Base-by-base conservation (phyloP, 2,329 filamentous ascomycete species). In the Proliferodiscus dingleyae region DNA sequence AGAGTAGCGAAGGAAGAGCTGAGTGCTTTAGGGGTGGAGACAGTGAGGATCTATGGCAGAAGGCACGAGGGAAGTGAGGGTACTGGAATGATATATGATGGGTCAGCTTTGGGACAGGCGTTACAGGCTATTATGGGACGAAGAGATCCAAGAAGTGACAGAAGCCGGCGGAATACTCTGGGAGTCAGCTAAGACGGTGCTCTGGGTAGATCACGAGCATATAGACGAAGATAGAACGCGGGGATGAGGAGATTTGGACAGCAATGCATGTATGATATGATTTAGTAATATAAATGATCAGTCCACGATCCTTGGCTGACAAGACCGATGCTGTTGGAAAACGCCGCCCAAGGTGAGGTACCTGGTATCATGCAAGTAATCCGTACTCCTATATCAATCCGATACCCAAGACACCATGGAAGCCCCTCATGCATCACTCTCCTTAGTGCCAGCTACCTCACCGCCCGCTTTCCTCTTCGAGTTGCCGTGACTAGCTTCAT, bases 91-190 rank as follows among this genome's bases (percentile, higher is more conserved):
- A 66, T 77, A 47, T 95, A 95, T 65, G 90, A 96, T 65, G 75
- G 82, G 44, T 82, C 76, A 43, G 89, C 81, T 0, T 65, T 96
- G 51, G 72, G 75, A 3, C 84, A 89, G 63, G 85, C 87, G 1
- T 66, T 96, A 33, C 85, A 89, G 65, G 81, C 83, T 0, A 83
- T 94, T 7, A 71, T 95, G 45, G 88, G 87, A 50, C 74, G 75
- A 41, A 68, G 70, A n/a, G 77, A 80, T 62, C 65, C 68, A 1
- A 71, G 74, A 61, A 62, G 66, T 33, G 73, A 71, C 21, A 63
- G 68, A 52, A 77, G 71, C 56, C 68, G 81, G 56, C 68, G 81
- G 50, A 84, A 85, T 66, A 85, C 81, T 1, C 58, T 80, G 41
- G 69, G 43, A 8, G 37, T 46, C 21, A 48, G 26, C 21, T 40